phyloP scores from a whole-genome alignment of 768 basidiomycete species.

The Tulasnella sp. region DNA sequence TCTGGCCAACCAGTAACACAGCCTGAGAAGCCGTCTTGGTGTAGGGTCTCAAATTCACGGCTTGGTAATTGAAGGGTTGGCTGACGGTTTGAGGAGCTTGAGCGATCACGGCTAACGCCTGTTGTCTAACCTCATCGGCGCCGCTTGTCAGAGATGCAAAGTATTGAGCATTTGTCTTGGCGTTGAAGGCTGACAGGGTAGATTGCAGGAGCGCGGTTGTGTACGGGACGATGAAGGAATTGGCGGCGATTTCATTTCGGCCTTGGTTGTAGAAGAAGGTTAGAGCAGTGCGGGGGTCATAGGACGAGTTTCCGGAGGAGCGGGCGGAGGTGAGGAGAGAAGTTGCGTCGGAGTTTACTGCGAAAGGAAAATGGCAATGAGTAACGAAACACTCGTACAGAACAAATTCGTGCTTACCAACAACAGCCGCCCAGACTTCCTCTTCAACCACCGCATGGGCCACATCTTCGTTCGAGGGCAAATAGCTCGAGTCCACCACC shows the following conservation, averaged over 20 bases:
- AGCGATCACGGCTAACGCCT: constrained; percentile 33
- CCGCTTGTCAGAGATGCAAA: constrained; percentile 8
- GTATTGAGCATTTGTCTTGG: constrained; percentile 13
- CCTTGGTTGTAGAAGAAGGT: constrained; percentile 37
- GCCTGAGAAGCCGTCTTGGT: constrained; percentile 28
- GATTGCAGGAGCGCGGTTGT: constrained; percentile 27
- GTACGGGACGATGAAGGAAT: constrained; percentile 36
- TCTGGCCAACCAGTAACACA: constrained; percentile 31
- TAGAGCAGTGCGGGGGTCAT: constrained; percentile 33
- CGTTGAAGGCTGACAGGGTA: constrained; percentile 12
- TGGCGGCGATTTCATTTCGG: constrained; percentile 37
- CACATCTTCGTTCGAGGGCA: constrained; percentile 23
- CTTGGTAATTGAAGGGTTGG: constrained; percentile 25
- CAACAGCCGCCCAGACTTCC: constrained; percentile 38
- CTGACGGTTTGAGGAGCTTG: constrained; percentile 31
- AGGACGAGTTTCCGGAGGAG: constrained; percentile 33
- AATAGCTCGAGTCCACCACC: constrained; percentile 5
- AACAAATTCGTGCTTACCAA: constrained; percentile 30
- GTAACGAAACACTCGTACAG: not conserved
- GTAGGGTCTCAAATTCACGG: constrained; percentile 31
- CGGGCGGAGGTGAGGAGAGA: constrained; percentile 31
- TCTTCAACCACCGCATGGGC: constrained; percentile 34
- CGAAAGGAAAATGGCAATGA: not conserved
- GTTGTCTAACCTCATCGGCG: constrained; percentile 30
- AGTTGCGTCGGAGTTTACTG: constrained; percentile 35